Evolutionary conservation across 2,329 filamentous ascomycete species (phyloP).

Genomic region (Fusarium sp.): DNA sequence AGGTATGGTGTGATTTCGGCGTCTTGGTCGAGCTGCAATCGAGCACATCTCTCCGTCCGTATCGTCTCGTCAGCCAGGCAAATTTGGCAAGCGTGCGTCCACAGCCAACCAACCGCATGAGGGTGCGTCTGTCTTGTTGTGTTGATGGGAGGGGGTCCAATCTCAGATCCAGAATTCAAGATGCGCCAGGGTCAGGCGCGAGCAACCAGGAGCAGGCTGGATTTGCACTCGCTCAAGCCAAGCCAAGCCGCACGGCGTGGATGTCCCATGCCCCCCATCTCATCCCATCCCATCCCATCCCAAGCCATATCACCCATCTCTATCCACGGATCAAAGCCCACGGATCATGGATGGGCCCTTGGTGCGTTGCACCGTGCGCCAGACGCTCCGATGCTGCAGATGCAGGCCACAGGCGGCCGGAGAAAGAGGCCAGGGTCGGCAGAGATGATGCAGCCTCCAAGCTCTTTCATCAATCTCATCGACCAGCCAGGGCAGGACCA

Average conservation of each 20-base stretch:
- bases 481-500: conserved; percentile 33
- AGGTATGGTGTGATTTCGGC: conserved; percentile 44
- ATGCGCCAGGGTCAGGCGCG: conserved; percentile 27
- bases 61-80: conserved; percentile 36
- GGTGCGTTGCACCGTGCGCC: conserved; percentile 43
- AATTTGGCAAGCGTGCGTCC: conserved; percentile 24
- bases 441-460: conserved; percentile 42
- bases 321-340: conserved; percentile 27
- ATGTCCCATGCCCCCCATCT: conserved; percentile 8
- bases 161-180: conserved; percentile 38
- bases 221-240: conserved; percentile 20
- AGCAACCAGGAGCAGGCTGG: conserved; percentile 32
- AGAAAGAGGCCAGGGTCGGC: conserved; percentile 36
- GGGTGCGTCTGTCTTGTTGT: conserved; percentile 23
- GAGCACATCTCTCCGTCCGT: conserved; percentile 27
- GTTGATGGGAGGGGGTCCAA: conserved; percentile 37
- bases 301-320: conserved; percentile 30
- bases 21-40: conserved; percentile 35
- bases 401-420: conserved; percentile 36
- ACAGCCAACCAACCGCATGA: conserved; percentile 43
- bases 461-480: conserved; percentile 40
- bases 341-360: conserved; percentile 33
- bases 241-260: conserved; percentile 31
- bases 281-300: conserved; percentile 8
- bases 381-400: conserved; percentile 40